A percentile compares a stretch with the other conserved stretches of the same genome.
These are phyloP conservation scores for Cyclotella baltica DNA, from an alignment of 108 stramenopile species.

Conservation along the genomic window DNA sequence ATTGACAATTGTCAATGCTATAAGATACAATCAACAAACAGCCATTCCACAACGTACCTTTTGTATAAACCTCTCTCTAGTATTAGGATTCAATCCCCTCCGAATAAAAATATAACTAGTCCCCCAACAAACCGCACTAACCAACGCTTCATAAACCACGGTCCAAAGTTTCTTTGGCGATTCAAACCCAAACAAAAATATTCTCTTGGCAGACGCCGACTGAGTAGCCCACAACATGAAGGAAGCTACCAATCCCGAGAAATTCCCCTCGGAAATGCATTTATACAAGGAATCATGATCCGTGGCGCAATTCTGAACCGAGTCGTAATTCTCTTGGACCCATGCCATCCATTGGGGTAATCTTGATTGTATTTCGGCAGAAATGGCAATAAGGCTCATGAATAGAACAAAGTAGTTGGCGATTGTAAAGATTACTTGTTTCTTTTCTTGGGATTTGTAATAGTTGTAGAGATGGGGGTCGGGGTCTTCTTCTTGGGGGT, in stretches of 20 bases:
- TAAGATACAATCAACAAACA: not conserved
- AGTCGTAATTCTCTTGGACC: slow-evolving; percentile 74
- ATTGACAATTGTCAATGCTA: not conserved
- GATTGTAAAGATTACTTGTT: slow-evolving; percentile 79
- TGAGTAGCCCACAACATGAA: slow-evolving; percentile 79
- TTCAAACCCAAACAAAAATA: slow-evolving; percentile 90
- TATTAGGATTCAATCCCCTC: slow-evolving; percentile 89
- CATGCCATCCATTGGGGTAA: slow-evolving; percentile 74
- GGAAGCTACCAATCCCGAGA: slow-evolving; percentile 82
- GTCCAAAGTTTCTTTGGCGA: slow-evolving; percentile 83
- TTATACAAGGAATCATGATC: slow-evolving; percentile 80
- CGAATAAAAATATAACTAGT: slow-evolving; percentile 85
- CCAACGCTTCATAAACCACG: slow-evolving; percentile 84
- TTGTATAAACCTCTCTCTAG: slow-evolving; percentile 68
- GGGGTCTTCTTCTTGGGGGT: slow-evolving; percentile 16
- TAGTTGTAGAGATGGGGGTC: slow-evolving; percentile 9
- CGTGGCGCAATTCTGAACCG: slow-evolving; percentile 82
- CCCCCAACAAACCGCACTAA: slow-evolving; percentile 88
- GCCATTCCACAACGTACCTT: slow-evolving; percentile 25
- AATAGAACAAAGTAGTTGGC: slow-evolving; percentile 86
- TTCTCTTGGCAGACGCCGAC: slow-evolving; percentile 73
- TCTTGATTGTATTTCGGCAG: slow-evolving; percentile 84
- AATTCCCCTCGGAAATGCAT: slow-evolving; percentile 81
- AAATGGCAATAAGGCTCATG: slow-evolving; percentile 81
- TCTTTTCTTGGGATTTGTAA: slow-evolving; percentile 64